phyloP scores from a whole-genome alignment of 345 rosid genomes.

The Citrus unshiu region DNA sequence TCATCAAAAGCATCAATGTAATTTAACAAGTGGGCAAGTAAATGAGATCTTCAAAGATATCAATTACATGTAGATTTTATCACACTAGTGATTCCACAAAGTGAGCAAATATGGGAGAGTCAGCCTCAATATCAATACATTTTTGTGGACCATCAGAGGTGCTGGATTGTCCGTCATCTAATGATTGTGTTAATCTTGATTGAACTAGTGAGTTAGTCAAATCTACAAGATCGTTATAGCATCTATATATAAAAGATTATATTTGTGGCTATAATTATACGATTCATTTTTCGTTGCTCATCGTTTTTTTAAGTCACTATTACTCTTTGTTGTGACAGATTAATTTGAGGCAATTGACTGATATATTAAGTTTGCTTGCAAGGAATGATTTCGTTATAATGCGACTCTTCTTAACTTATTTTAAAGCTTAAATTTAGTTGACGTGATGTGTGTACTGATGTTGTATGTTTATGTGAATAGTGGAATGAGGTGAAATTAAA shows the following conservation, averaged over 20 bases:
- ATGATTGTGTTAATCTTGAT: slow-evolving; percentile 10
- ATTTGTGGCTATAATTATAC: not conserved
- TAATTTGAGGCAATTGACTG: not conserved
- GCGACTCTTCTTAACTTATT: no score
- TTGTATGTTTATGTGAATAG: no score
- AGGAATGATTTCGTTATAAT: no score
- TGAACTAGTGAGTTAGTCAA: not conserved
- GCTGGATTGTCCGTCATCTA: not conserved
- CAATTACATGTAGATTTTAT: not conserved
- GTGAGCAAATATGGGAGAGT: not conserved
- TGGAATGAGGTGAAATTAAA: no score
- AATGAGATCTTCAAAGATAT: not conserved
- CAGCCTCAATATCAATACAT: slow-evolving; percentile 7
- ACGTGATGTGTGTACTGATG: no score
- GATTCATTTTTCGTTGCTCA: not conserved
- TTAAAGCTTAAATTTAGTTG: no score
- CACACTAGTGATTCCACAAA: not conserved
- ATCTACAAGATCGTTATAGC: not conserved
- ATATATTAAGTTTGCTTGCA: not conserved
- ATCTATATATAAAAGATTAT: no score
- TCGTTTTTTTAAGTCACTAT: not conserved
- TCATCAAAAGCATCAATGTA: not conserved
- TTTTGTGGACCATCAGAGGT: slow-evolving; percentile 5
- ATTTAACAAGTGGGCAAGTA: not conserved
- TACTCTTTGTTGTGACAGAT: not conserved